A percentile compares a stretch with the other conserved stretches of the same genome.
Conservation (phyloP, 2,329 filamentous ascomycete genomes). For the Xylariaceae sp. region DNA sequence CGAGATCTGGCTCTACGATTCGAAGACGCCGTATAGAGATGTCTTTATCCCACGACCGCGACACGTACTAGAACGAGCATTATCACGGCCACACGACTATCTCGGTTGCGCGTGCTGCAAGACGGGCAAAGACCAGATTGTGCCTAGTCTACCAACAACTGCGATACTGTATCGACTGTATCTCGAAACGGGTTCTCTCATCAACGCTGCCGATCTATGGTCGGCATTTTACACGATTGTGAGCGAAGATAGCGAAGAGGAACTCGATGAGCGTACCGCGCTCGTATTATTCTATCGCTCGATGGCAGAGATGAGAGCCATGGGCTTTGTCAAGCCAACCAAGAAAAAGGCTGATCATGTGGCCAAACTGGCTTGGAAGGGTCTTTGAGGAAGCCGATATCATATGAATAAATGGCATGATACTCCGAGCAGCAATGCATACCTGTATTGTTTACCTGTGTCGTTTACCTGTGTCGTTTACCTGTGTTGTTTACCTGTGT, state of each 20-base stretch:
- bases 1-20: constrained; percentile 72
- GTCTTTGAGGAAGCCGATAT: constrained; percentile 43
- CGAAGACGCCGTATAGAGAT: constrained; percentile 61
- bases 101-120: constrained; percentile 66
- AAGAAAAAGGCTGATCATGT: constrained; percentile 91
- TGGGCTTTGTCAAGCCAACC: constrained; percentile 84
- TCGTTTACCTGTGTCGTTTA: no score
- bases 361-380: constrained; percentile 69
- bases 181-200: constrained; percentile 66
- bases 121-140: constrained; percentile 42
- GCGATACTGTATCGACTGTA: constrained; percentile 75
- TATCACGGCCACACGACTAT: constrained; percentile 71
- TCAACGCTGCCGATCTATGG: constrained; percentile 78
- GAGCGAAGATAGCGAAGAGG: constrained; percentile 40
- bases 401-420: constrained; percentile 4
- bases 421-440: constrained; percentile 4
- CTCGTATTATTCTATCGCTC: constrained; percentile 79
- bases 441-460: neutral
- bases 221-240: constrained; percentile 65
- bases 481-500: neutral
- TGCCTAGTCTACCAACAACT: constrained; percentile 60
- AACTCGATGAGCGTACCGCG: constrained; percentile 48
- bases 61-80: constrained; percentile 62
- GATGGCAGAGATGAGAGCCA: constrained; percentile 73
- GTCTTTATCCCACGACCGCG: constrained; percentile 72